phyloP scores from a whole-genome alignment of 208 protist species.

The Leishmania major region DNA sequence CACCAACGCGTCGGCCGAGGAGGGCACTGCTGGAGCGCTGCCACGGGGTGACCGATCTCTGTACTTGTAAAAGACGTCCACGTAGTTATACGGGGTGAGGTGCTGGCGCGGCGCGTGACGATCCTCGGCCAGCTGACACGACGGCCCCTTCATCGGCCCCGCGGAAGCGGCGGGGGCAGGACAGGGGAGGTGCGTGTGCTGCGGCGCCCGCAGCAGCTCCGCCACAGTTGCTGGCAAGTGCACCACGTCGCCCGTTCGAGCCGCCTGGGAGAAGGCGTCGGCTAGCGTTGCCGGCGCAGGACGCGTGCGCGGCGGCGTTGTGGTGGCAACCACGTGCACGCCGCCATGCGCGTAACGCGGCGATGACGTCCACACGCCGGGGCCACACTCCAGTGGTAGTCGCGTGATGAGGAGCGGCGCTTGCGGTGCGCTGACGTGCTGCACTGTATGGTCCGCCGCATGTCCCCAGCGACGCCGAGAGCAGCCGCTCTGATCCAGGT shows the following conservation, averaged over 20 bases:
- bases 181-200: slow-evolving; percentile 25
- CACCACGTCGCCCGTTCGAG: slow-evolving; percentile 28
- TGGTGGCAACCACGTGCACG: slow-evolving; percentile 19
- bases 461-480: slow-evolving; percentile 15
- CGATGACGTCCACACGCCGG: slow-evolving; percentile 62
- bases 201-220: slow-evolving; percentile 30
- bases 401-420: slow-evolving; percentile 49
- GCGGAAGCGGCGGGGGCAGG: neutral
- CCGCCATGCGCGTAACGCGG: slow-evolving; percentile 2
- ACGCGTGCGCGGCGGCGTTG: slow-evolving; percentile 2
- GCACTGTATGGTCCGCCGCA: neutral
- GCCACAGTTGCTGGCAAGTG: slow-evolving; percentile 29
- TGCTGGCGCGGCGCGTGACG: neutral
- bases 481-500: slow-evolving; percentile 4
- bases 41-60: neutral
- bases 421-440: neutral
- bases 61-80: slow-evolving; percentile 21
- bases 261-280: slow-evolving; percentile 11
- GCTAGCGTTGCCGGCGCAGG: slow-evolving; percentile 10
- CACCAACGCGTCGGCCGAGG: neutral
- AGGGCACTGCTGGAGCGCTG: neutral
- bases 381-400: slow-evolving; percentile 61
- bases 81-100: slow-evolving; percentile 20
- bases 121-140: neutral
- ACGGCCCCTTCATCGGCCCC: neutral